Evolutionary conservation across 768 basidiomycete genomes (phyloP), one percentile per base, ranked within the genome.

Genomic region (Cubamyces sp.): DNA sequence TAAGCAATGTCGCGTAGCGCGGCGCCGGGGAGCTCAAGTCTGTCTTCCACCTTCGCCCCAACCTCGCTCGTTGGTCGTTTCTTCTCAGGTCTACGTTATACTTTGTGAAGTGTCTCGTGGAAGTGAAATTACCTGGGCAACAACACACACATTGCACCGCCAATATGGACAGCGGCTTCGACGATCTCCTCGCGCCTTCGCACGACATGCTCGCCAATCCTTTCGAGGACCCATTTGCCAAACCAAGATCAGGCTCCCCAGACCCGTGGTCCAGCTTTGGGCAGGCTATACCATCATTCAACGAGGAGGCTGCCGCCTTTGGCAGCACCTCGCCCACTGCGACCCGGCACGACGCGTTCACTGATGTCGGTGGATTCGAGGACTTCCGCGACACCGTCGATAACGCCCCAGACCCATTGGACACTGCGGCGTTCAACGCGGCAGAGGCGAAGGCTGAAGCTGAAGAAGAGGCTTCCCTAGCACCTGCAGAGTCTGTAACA

Each of bases 241-340:
- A 82, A 60, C 82, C 70, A 28, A 72, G 89, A 45, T 85, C 88
- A 21, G 71, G 74, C 65, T 90, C 90, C 19, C 87, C 88, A 45
- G 90, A 92, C 73, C 90, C 90, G 66, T 92, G 90, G 90, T 77
- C 87, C 4, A 82, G 81, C 60, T 86, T 84, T 41, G 86, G 81
- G 64, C 78, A 78, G 45, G 49, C 55, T 3, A 40, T 65, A 64
- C 49, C 67, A 2, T 49, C 57, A 3, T 59, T 61, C 41, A 57
- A 63, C 16, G 64, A 68, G 19, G 65, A 65, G 25, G 58, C 54
- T 6, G 66, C 64, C 1, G 70, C 65, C 0, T 68, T 68, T 42
- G 70, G 63, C 46, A 69, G 63, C 62, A 61, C 55, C 18, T 65
- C 65, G 9, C 67, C 67, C 9, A 66, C 67, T 5, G 57, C 57